Base-by-base conservation (phyloP, 2,329 filamentous ascomycete species). In the Coleophoma crateriformis region DNA sequence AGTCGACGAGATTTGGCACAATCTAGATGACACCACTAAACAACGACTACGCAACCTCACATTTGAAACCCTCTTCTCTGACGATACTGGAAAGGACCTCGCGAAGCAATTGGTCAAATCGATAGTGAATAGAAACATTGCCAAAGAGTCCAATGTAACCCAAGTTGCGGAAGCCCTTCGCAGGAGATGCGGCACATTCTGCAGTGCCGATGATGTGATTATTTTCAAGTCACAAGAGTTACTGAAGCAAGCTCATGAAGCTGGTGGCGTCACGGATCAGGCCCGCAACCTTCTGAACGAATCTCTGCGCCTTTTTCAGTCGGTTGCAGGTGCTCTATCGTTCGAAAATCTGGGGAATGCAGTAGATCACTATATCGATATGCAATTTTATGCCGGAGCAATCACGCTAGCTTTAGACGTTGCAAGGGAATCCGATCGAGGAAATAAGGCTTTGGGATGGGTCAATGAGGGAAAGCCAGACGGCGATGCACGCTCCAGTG, bases 191-290 rank as follows among this genome's bases (percentile, higher is more conserved):
- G 95, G 94, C 54, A 96, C 88, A 69, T 99, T 99, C 77, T 99
- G 94, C 68, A 96, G 91, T 62, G 85, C 92, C 0, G 92, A 99
- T 56, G 94, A 99, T 71, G 94, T 97, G 2, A 84, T 97, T 56
- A 92, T 96, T 58, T 99, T 99, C 82, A 97, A 96, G 69, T 94
- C 94, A 0, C 92, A 97, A 65, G 94, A 99, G 68, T 88, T 92
- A 61, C 74, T 97, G 47, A 95, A 96, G 74, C 82, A 89, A 58
- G 92, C 92, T 1, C 84, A 85, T 2, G 91, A 96, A 65, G 82
- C 88, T 44, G 82, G 84, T 10, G 73, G 78, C 4, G 89, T 90
- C 61, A 83, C 83, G 4, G 92, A 91, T 58, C 76, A 82, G 47
- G 88, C 87, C 6, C 83, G 91, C 33, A 84, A 84, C 41, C 72